Percentiles rank a stretch among this genome's conserved stretches.
Evolutionary conservation across 2,329 filamentous ascomycete species (phyloP).

Genomic region (Scytalidium lignicola): DNA sequence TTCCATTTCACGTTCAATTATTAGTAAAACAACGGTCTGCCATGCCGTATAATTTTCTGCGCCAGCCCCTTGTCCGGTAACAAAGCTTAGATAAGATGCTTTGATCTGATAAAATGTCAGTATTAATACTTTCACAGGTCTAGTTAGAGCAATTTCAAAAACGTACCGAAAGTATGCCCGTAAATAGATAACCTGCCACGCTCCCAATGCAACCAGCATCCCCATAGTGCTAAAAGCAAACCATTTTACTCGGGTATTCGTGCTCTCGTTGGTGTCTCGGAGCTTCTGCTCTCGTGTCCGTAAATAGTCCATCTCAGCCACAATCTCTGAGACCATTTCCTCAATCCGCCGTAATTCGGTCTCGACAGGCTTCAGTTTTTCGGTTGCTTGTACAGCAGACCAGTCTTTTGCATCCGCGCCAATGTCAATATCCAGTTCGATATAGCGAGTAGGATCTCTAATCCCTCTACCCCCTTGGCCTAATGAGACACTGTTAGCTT

Average conservation of each 20-base stretch:
- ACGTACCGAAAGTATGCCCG: slow-evolving; percentile 87
- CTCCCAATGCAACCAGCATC: slow-evolving; percentile 82
- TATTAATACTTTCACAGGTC: background rate
- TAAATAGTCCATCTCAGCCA: slow-evolving; percentile 94
- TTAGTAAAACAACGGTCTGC: slow-evolving; percentile 22
- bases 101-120: slow-evolving; percentile 43
- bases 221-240: slow-evolving; percentile 93
- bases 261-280: slow-evolving; percentile 98
- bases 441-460: slow-evolving; percentile 52
- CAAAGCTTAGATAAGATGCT: slow-evolving; percentile 59
- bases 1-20: slow-evolving; percentile 8
- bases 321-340: slow-evolving; percentile 84
- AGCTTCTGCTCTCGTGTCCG: slow-evolving; percentile 86
- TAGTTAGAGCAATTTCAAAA: slow-evolving; percentile 1
- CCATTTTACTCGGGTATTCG: slow-evolving; percentile 97
- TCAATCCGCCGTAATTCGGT: slow-evolving; percentile 89
- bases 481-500: slow-evolving; percentile 7
- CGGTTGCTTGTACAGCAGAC: slow-evolving; percentile 89
- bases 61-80: slow-evolving; percentile 4
- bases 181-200: slow-evolving; percentile 97
- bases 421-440: slow-evolving; percentile 40
- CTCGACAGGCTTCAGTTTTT: slow-evolving; percentile 97
- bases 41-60: slow-evolving; percentile 9
- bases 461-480: slow-evolving; percentile 10
- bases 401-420: slow-evolving; percentile 75